Conservation (phyloP, 2,329 filamentous ascomycete species). For the Neofusicoccum parvum region DNA sequence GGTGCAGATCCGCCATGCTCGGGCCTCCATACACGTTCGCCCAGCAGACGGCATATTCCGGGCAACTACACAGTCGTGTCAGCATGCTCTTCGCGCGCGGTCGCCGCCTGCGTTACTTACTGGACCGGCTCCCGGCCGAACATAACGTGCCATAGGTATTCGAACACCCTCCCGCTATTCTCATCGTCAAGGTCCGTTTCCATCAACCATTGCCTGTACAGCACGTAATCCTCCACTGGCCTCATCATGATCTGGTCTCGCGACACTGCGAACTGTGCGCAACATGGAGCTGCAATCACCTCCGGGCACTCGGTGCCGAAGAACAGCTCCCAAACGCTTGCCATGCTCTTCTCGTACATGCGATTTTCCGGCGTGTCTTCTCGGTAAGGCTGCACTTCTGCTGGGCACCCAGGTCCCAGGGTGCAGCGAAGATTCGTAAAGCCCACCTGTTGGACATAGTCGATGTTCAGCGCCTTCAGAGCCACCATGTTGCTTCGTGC, state of each 20-base stretch:
- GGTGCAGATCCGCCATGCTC: slow-evolving; percentile 7
- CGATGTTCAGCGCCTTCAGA: slow-evolving; percentile 35
- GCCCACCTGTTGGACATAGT: slow-evolving; percentile 40
- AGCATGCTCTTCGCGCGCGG: slow-evolving; percentile 15
- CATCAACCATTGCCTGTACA: slow-evolving; percentile 31
- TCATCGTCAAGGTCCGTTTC: slow-evolving; percentile 32
- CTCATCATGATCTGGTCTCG: slow-evolving; percentile 31
- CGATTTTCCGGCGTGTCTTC: slow-evolving; percentile 26
- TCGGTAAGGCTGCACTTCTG: slow-evolving; percentile 38
- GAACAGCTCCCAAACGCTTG: slow-evolving; percentile 26
- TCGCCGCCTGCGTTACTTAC: slow-evolving; percentile 22
- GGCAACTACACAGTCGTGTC: slow-evolving; percentile 24
- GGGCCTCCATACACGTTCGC: slow-evolving; percentile 28
- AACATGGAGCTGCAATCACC: slow-evolving; percentile 24
- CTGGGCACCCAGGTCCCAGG: slow-evolving; percentile 41
- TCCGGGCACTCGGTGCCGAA: slow-evolving; percentile 24
- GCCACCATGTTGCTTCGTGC: slow-evolving; percentile 13
- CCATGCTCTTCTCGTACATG: slow-evolving; percentile 24
- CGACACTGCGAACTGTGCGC: slow-evolving; percentile 36
- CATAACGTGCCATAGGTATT: slow-evolving; percentile 33
- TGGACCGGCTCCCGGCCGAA: slow-evolving; percentile 29
- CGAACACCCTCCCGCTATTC: slow-evolving; percentile 29
- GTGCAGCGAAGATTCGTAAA: slow-evolving; percentile 46
- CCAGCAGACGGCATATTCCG: slow-evolving; percentile 27
- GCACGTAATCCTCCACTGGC: slow-evolving; percentile 33